Evolutionary conservation across 1,139 yeast genomes (phyloP).

Genomic region (Pichia sp.): DNA sequence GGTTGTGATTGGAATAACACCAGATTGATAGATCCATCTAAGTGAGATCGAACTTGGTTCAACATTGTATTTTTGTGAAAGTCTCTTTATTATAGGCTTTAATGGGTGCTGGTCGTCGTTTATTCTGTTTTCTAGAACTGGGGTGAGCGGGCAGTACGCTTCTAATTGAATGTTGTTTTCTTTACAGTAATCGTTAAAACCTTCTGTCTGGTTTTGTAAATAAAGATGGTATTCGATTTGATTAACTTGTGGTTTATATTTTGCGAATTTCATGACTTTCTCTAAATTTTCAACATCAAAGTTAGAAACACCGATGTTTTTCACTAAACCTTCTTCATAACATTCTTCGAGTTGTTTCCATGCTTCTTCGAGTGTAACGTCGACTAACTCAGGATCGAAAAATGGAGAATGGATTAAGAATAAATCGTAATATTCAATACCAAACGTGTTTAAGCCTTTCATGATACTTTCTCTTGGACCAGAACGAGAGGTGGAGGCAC

Average conservation of each 20-base stretch:
- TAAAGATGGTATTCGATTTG: conserved; percentile 73
- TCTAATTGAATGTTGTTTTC: conserved; percentile 45
- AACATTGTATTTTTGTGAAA: conserved; percentile 47
- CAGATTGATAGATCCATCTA: conserved; percentile 67
- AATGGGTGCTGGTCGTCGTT: conserved; percentile 29
- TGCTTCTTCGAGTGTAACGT: conserved; percentile 35
- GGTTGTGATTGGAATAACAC: conserved; percentile 75
- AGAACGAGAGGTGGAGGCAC: conserved; percentile 25
- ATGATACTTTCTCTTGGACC: conserved; percentile 37
- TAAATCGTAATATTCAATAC: conserved; percentile 47
- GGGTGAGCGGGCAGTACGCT: conserved; percentile 55
- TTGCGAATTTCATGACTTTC: conserved; percentile 38
- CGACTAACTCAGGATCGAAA: conserved; percentile 36
- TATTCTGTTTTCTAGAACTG: conserved; percentile 37
- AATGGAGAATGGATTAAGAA: conserved; percentile 50
- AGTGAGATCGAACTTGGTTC: conserved; percentile 59
- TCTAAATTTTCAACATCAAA: conserved; percentile 40
- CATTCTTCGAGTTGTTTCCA: conserved; percentile 37
- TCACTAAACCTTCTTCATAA: conserved; percentile 34
- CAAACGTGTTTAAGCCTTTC: conserved; percentile 36
- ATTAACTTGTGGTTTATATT: conserved; percentile 59
- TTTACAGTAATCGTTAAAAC: conserved; percentile 45
- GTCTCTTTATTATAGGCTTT: conserved; percentile 38
- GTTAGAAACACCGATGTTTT: conserved; percentile 50
- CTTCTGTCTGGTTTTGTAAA: conserved; percentile 67